Evolutionary conservation across 1,139 yeast species (phyloP).

Genomic region (Meyerozyma carpophila): DNA sequence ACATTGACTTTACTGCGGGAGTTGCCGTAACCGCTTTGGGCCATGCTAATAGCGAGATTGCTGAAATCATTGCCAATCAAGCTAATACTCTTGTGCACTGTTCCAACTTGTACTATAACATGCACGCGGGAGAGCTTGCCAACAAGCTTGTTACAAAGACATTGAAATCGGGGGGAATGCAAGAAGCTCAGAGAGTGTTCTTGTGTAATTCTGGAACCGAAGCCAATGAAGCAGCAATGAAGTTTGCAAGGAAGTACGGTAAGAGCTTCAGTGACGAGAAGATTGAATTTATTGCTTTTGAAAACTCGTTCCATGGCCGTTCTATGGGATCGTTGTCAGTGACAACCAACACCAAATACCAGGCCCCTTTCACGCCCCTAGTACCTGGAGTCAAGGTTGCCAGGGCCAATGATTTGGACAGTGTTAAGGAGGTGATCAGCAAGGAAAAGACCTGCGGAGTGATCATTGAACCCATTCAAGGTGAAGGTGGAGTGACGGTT

Average conservation of each 20-base stretch:
- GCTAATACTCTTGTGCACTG: slow-evolving; percentile 71
- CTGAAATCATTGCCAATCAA: slow-evolving; percentile 68
- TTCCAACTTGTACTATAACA: slow-evolving; percentile 79
- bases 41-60: slow-evolving; percentile 70
- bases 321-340: slow-evolving; percentile 90
- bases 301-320: slow-evolving; percentile 90
- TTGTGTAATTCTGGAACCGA: slow-evolving; percentile 93
- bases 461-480: slow-evolving; percentile 94
- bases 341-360: slow-evolving; percentile 89
- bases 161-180: slow-evolving; percentile 68
- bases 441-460: slow-evolving; percentile 81
- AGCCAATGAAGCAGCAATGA: slow-evolving; percentile 96
- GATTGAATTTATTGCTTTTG: slow-evolving; percentile 76
- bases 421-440: slow-evolving; percentile 54
- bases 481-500: slow-evolving; percentile 91
- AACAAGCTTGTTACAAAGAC: slow-evolving; percentile 68
- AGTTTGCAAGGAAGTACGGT: slow-evolving; percentile 89
- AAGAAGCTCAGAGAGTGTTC: slow-evolving; percentile 76
- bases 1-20: slow-evolving; percentile 90
- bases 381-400: slow-evolving; percentile 79
- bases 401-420: slow-evolving; percentile 50
- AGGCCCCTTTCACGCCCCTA: slow-evolving; percentile 83
- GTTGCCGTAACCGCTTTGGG: slow-evolving; percentile 96
- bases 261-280: slow-evolving; percentile 50
- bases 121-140: slow-evolving; percentile 78